Conservation (phyloP, 164 flowering plant genomes). For the Sedum album region DNA sequence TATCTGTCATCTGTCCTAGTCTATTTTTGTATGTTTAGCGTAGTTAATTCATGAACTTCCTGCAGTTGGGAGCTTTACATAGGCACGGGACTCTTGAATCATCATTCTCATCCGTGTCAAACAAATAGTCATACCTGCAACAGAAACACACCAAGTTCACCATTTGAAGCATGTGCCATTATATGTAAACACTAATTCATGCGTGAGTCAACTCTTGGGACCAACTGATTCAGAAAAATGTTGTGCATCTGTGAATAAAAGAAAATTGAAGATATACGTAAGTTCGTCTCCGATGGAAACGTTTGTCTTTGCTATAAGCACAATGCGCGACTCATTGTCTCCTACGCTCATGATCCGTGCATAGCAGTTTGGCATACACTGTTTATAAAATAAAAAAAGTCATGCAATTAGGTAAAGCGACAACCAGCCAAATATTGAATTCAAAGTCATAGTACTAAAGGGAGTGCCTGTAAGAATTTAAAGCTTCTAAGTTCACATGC, state of each 20-base stretch:
- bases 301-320: constrained; percentile 81
- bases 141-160: not conserved
- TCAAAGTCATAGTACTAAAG: not conserved
- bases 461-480: not conserved
- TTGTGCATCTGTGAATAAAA: not conserved
- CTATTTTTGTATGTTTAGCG: not conserved
- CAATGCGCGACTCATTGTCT: constrained; percentile 71
- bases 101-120: constrained; percentile 79
- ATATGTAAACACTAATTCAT: not conserved
- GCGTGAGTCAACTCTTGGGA: not conserved
- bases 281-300: constrained; percentile 86
- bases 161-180: not conserved
- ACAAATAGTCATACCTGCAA: constrained; percentile 87
- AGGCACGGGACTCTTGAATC: constrained; percentile 85
- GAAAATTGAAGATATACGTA: constrained; percentile 43
- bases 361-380: constrained; percentile 98
- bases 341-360: constrained; percentile 95
- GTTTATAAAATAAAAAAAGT: constrained; percentile 11
- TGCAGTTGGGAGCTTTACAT: constrained; percentile 70
- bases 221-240: not conserved
- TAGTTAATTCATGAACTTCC: constrained; percentile 80
- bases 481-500: not conserved
- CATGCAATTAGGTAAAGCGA: not conserved
- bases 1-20: constrained; percentile 11
- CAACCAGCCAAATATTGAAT: not conserved